phyloP scores from a whole-genome alignment of 176 grass and related monocot species.

The Carex kokanica region DNA sequence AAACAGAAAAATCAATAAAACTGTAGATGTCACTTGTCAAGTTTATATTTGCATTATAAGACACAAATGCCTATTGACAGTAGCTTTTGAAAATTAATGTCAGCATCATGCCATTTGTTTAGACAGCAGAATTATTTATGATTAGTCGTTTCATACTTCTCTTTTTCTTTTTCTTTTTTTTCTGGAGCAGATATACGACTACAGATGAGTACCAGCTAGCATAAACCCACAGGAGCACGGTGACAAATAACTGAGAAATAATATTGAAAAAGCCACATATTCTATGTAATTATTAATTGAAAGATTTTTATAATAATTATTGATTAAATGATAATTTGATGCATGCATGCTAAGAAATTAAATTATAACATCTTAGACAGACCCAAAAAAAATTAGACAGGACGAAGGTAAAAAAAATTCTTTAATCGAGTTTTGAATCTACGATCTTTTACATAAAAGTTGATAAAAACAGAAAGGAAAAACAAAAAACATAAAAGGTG shows the following conservation, averaged over 20 bases:
- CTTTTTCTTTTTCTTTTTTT: not conserved
- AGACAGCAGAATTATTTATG: not conserved
- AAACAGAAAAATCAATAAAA: not conserved
- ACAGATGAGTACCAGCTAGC: not conserved
- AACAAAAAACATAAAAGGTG: not conserved
- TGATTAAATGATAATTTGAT: not conserved
- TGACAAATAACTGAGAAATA: not conserved
- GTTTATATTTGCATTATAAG: conserved; percentile 9
- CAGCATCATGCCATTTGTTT: conserved; percentile 4
- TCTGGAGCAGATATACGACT: not conserved
- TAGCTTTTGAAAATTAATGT: not conserved
- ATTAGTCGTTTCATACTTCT: not conserved
- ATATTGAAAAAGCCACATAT: not conserved
- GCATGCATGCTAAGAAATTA: too few species aligned
- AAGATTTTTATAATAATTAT: not conserved
- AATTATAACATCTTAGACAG: too few species aligned
- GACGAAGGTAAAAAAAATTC: too few species aligned
- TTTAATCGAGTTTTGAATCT: too few species aligned
- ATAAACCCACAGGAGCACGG: not conserved
- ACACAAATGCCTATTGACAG: not conserved
- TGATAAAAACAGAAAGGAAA: not conserved
- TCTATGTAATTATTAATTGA: not conserved
- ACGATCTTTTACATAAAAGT: too few species aligned
- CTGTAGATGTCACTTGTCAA: not conserved
- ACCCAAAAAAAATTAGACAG: too few species aligned